Evolutionary conservation across 202 grass and related monocot species (phyloP).

Genomic region (Eragrostis tef): DNA sequence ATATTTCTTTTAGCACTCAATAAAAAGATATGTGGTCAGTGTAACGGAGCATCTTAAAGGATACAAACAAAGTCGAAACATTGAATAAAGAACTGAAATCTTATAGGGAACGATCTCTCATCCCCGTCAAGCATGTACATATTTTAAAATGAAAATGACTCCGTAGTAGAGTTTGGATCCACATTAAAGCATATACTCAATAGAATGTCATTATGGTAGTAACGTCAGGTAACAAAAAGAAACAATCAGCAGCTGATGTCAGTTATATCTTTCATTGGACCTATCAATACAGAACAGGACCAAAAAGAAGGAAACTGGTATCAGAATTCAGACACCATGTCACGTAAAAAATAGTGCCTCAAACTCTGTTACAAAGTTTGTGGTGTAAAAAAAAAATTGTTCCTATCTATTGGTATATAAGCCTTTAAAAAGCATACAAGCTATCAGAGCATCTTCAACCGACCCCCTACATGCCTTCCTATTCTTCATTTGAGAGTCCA

Average conservation of each 20-base stretch:
- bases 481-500: no score
- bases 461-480: no score
- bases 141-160: not conserved
- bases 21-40: not conserved
- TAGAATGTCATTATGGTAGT: not conserved
- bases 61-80: not conserved
- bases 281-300: not conserved
- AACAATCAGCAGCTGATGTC: not conserved
- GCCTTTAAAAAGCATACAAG: constrained; percentile 4
- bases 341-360: not conserved
- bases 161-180: not conserved
- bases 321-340: not conserved
- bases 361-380: not conserved
- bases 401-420: not conserved
- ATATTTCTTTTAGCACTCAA: not conserved
- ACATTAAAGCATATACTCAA: not conserved
- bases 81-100: not conserved
- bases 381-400: not conserved
- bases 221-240: not conserved
- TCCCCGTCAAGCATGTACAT: not conserved
- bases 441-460: not conserved
- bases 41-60: not conserved
- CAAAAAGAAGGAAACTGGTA: not conserved
- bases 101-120: not conserved
- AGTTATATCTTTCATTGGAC: constrained; percentile 9